Percentiles rank a stretch among this genome's conserved stretches.
phyloP scores from a whole-genome alignment of 805 yeast genomes.

The Starmerella asiatica region DNA sequence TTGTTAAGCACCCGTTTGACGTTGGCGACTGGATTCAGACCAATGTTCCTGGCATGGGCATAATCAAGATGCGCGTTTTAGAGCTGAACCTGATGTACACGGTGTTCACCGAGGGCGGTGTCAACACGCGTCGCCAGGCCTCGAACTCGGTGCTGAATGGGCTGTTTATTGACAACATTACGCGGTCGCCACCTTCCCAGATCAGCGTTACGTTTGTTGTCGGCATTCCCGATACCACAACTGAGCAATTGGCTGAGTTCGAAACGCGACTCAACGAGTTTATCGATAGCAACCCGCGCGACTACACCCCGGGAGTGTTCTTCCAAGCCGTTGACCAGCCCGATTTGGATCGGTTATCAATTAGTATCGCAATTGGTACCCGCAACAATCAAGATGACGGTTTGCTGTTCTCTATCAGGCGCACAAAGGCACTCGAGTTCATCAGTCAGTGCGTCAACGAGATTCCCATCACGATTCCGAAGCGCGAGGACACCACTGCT shows the following conservation, averaged over 20 bases:
- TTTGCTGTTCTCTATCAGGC: slow-evolving; percentile 22
- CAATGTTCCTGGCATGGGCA: slow-evolving; percentile 17
- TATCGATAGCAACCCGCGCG: slow-evolving; percentile 26
- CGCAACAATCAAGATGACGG: slow-evolving; percentile 27
- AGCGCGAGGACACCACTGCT: slow-evolving; percentile 24
- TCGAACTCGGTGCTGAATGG: slow-evolving; percentile 29
- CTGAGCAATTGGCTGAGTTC: slow-evolving; percentile 26
- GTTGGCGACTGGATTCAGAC: slow-evolving; percentile 31
- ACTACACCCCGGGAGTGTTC: slow-evolving; percentile 26
- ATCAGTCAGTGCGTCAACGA: slow-evolving; percentile 25
- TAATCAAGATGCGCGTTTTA: slow-evolving; percentile 23
- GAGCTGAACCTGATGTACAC: slow-evolving; percentile 29
- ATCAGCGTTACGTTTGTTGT: slow-evolving; percentile 20
- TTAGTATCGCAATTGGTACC: slow-evolving; percentile 23
- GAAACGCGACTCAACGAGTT: slow-evolving; percentile 24
- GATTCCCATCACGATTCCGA: slow-evolving; percentile 28
- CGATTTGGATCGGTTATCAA: slow-evolving; percentile 26
- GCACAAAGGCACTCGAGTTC: slow-evolving; percentile 24
- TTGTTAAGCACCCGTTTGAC: slow-evolving; percentile 33
- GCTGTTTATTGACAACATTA: slow-evolving; percentile 29
- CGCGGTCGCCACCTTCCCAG: slow-evolving; percentile 27
- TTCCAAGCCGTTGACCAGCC: slow-evolving; percentile 26
- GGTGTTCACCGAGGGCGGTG: slow-evolving; percentile 24
- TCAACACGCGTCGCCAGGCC: slow-evolving; percentile 26
- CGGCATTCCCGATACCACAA: slow-evolving; percentile 29